A percentile compares a stretch with the other conserved stretches of the same genome.
phyloP scores from a whole-genome alignment of 2,329 filamentous ascomycete genomes.

The Microdochium bolleyi region DNA sequence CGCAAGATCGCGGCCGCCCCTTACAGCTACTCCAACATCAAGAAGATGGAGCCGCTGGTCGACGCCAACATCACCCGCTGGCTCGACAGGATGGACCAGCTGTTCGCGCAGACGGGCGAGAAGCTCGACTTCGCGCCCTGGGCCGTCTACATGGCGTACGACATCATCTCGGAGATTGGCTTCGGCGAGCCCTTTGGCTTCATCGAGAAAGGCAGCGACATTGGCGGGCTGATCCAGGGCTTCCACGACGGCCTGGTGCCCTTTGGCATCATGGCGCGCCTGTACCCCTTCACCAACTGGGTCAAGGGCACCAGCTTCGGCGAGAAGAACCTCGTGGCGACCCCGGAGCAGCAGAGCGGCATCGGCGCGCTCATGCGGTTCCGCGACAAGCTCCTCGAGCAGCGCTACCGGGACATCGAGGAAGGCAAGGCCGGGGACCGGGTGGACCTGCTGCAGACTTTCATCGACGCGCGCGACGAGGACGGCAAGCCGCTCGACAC shows the following conservation, averaged over 20 bases:
- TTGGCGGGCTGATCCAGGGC: conserved; percentile 43
- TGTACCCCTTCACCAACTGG: conserved; percentile 46
- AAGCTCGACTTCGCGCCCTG: conserved; percentile 47
- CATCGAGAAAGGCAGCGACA: conserved; percentile 40
- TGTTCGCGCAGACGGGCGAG: conserved; percentile 34
- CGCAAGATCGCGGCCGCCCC: conserved; percentile 46
- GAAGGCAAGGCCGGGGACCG: conserved; percentile 32
- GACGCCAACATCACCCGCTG: conserved; percentile 42
- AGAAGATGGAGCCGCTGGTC: conserved; percentile 49
- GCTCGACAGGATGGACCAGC: conserved; percentile 34
- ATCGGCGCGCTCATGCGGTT: conserved; percentile 50
- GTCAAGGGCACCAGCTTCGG: conserved; percentile 43
- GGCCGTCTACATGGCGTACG: conserved; percentile 49
- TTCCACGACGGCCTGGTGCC: conserved; percentile 43
- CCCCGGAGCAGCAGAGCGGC: conserved; percentile 41
- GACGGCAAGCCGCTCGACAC: conserved; percentile 35
- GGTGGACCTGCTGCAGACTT: conserved; percentile 45
- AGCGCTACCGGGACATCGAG: conserved; percentile 38
- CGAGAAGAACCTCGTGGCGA: conserved; percentile 41
- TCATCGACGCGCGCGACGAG: conserved; percentile 34
- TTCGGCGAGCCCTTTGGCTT: conserved; percentile 51
- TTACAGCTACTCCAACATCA: conserved; percentile 48
- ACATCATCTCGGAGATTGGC: conserved; percentile 47
- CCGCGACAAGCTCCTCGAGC: conserved; percentile 41
- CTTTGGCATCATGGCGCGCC: conserved; percentile 41